Evolutionary conservation across 1,284 basidiomycete genomes (phyloP), one percentile per base, ranked within the genome.

Genomic region (Sporisorium exsertum): DNA sequence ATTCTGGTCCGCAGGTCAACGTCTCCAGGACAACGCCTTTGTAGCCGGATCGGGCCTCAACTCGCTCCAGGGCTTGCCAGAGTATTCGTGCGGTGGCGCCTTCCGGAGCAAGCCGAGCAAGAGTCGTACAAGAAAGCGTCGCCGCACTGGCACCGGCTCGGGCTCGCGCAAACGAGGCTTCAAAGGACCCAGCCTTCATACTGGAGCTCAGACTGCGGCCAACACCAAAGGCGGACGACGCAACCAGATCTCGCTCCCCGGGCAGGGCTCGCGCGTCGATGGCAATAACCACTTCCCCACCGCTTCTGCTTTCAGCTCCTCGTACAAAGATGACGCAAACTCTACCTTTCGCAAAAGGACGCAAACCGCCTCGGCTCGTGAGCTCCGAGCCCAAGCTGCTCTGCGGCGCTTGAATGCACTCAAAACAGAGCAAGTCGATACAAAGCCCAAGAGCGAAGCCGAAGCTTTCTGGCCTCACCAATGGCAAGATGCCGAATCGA

Each of bases 281-380:
- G 72, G 68, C 5, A 54, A 59, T 45, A 72, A 81, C 58, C 63
- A 67, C 35, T 4, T 80, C 2, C 78, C 76, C 3, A 67, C 40
- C 26, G 79, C 79, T 22, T 64, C 70, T 5, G 72, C 72, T 1
- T 51, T 45, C 32, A 59, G 42, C 37, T 32, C 65, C 12, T 49
- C 59, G 0, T 81, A 81, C 63, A 78, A 69, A 40, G n/a, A 55
- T n/a, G 80, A 81, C 51, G 46, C 55, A 7, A 80, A 81, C 55
- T 80, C 78, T 10, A 80, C 78, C 1, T 81, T 81, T 43, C 72
- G 80, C 26, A 81, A 78, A 40, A 64, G 73, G 0, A 68, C 74
- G 4, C 67, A 74, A 29, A 70, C 64, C 40, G 58, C 59, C 3
- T 56, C 60, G 15, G 73, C 73, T 13, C 58, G 78, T 13, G 75